These are phyloP conservation scores for Apiotrichum brassicae DNA, from an alignment of 1,284 basidiomycete genomes.

Conservation along the genomic window DNA sequence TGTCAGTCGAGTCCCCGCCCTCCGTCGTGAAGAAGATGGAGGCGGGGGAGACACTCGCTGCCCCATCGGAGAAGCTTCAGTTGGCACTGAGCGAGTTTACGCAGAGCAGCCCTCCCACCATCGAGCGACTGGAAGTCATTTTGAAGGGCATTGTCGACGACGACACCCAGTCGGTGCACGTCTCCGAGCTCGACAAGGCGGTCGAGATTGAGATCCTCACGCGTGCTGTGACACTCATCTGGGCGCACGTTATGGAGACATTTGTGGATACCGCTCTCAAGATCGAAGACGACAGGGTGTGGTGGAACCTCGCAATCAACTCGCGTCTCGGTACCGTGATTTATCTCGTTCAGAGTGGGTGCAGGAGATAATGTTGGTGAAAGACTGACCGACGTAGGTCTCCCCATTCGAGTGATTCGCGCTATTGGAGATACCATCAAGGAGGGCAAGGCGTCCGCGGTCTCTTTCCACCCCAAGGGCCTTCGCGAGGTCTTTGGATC, in stretches of 20 bases:
- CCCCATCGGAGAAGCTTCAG: slow-evolving; percentile 17
- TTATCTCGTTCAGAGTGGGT: slow-evolving; percentile 45
- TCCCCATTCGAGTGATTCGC: slow-evolving; percentile 37
- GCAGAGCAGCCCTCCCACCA: slow-evolving; percentile 21
- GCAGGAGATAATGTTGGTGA: no score
- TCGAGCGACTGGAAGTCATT: slow-evolving; percentile 25
- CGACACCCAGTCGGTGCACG: background rate
- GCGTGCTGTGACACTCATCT: slow-evolving; percentile 41
- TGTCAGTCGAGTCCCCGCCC: slow-evolving; percentile 28
- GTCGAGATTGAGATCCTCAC: slow-evolving; percentile 40
- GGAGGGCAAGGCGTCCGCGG: background rate
- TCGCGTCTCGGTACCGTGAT: slow-evolving; percentile 27
- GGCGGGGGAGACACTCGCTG: background rate
- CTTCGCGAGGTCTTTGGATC: slow-evolving; percentile 14
- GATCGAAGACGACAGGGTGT: slow-evolving; percentile 39
- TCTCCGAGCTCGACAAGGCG: slow-evolving; percentile 25
- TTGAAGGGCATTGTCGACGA: slow-evolving; percentile 17
- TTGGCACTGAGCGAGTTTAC: slow-evolving; percentile 33
- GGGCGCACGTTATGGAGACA: slow-evolving; percentile 41
- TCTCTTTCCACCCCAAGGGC: background rate
- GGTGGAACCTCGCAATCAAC: slow-evolving; percentile 36
- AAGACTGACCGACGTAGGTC: slow-evolving; percentile 26
- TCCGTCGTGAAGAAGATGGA: background rate
- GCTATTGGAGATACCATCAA: slow-evolving; percentile 18
- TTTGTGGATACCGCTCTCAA: slow-evolving; percentile 33